Base-by-base conservation (phyloP, 805 yeast genomes). In the Kodamaea lidongshanica region DNA sequence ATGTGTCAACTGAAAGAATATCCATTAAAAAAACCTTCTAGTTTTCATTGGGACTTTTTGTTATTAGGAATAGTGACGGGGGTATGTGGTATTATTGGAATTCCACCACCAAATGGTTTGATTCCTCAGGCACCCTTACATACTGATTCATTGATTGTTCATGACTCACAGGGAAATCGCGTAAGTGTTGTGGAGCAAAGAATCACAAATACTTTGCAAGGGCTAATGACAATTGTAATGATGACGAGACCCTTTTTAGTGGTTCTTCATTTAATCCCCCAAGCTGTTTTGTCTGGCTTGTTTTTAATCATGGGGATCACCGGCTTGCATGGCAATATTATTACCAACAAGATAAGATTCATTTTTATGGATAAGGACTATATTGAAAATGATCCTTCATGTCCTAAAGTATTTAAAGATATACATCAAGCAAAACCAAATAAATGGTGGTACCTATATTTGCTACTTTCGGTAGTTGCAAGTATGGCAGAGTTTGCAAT, bases 111-210 rank as follows among this genome's bases (percentile, higher is more conserved):
- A 0, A 92, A 92, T 56, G 98, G 98, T 0, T 64, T 89, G 18
- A 89, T 89, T 25, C 98, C 98, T 1, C 98, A 89, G 54, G 97
- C 98, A 0, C 97, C 97, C 2, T 51, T 92, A 19, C 98, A 89
- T 45, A 87, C 97, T 0, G 72, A 70, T 23, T 74, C 95, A 0
- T 56, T 89, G 17, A 70, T 85, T 23, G 76, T 82, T 9, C 67
- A 67, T 39, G 67, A 69, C 37, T 32, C 42, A 18, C 39, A 54
- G 4, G 67, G 66, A 1, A 36, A 46, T 29, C 63, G 72, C 1
- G 48, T 61, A 1, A 56, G 72, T 3, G 87, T 88, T 7, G 94
- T 92, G 4, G 98, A 89, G 49, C 98, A 89, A 52, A 57, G 98
- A 25, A 64, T 87, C 30, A 79, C 94, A 2, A 92, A 92, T 48